Conservation (phyloP, 2,329 filamentous ascomycete genomes). For the Fusarium stilboides region DNA sequence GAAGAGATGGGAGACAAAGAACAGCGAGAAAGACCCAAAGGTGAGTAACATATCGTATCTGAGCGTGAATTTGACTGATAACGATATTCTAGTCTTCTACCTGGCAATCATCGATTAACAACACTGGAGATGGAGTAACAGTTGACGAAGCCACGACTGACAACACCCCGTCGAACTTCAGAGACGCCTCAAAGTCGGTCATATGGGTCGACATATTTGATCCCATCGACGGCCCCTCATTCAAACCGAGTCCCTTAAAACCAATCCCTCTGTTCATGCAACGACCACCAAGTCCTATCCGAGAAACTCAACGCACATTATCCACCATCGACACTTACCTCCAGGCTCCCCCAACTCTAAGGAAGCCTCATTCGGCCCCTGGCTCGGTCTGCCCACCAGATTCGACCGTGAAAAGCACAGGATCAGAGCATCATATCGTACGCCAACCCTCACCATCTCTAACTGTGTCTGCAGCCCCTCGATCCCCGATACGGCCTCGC, state of each 20-base stretch:
- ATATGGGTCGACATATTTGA: constrained; percentile 68
- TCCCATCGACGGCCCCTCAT: constrained; percentile 63
- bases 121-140: constrained; percentile 15
- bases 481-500: constrained; percentile 12
- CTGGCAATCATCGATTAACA: constrained; percentile 10
- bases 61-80: constrained; percentile 6
- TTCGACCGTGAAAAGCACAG: constrained; percentile 1
- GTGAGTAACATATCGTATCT: not conserved
- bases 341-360: constrained; percentile 18
- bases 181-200: constrained; percentile 51
- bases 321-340: constrained; percentile 32
- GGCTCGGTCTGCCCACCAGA: constrained; percentile 13
- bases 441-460: constrained; percentile 10
- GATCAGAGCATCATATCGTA: not conserved
- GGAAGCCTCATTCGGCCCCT: constrained; percentile 21
- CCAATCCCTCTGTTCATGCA: constrained; percentile 67
- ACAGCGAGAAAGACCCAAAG: constrained; percentile 19
- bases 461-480: constrained; percentile 1
- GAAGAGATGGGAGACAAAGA: constrained; percentile 59
- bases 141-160: constrained; percentile 14
- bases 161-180: constrained; percentile 31
- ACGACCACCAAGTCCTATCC: constrained; percentile 40
- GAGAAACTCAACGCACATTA: constrained; percentile 18
- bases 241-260: constrained; percentile 65
- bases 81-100: constrained; percentile 5